Evolutionary conservation across 805 yeast species (phyloP).

Genomic region (Zygoascus flipseniorum): DNA sequence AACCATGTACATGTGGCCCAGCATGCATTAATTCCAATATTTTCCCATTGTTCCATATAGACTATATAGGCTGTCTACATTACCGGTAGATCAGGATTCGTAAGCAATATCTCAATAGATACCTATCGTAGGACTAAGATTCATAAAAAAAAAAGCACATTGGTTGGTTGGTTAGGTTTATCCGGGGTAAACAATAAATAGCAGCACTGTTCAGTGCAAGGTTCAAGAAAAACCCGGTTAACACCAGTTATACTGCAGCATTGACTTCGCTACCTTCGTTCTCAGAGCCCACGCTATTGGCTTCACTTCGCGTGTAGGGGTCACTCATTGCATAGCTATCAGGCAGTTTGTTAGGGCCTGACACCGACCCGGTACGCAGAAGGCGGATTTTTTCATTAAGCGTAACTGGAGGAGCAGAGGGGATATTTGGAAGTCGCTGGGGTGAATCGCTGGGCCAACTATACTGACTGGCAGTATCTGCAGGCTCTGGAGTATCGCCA

Average conservation of each 20-base stretch:
- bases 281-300: not conserved
- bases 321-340: conserved; percentile 1
- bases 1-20: too few relatives aligned
- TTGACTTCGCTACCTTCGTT: not conserved
- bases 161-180: too few relatives aligned
- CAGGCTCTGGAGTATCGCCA: not conserved
- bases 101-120: too few relatives aligned
- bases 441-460: not conserved
- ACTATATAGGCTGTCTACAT: too few relatives aligned
- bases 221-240: too few relatives aligned
- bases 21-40: too few relatives aligned
- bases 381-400: conserved; percentile 20
- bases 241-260: not conserved
- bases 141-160: too few relatives aligned
- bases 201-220: too few relatives aligned
- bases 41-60: too few relatives aligned
- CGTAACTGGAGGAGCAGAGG: conserved; percentile 21
- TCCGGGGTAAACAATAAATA: too few relatives aligned
- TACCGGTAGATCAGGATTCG: too few relatives aligned
- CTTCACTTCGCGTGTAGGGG: not conserved
- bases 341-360: conserved; percentile 5
- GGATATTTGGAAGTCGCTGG: conserved; percentile 13
- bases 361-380: conserved; percentile 19
- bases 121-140: too few relatives aligned
- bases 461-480: not conserved